Evolutionary conservation across 2,329 filamentous ascomycete species (phyloP).

Genomic region (Cryphonectria carpinicola): DNA sequence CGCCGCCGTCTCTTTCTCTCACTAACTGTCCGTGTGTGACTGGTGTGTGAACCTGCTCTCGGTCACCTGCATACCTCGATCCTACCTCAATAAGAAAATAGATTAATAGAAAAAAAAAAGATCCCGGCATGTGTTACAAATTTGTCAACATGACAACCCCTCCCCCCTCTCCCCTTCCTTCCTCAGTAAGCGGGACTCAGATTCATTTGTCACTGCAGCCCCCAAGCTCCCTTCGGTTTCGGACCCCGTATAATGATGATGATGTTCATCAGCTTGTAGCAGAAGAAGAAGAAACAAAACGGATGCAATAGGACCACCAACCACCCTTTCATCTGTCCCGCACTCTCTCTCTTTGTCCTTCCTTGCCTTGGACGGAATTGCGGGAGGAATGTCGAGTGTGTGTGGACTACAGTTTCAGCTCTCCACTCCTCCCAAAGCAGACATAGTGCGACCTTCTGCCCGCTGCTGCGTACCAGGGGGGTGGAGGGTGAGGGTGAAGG

Average conservation of each 20-base stretch:
- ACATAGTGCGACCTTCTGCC: background rate
- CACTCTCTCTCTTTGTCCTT: background rate
- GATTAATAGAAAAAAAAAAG: background rate
- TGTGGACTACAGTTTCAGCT: conserved; percentile 14
- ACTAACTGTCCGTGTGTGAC: background rate
- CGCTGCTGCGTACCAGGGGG: background rate
- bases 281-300: background rate
- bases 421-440: conserved; percentile 5
- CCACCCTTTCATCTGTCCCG: background rate
- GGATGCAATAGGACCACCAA: background rate
- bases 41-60: background rate
- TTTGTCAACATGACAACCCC: background rate
- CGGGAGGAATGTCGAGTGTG: background rate
- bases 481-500: background rate
- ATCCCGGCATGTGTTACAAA: background rate
- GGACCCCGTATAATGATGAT: background rate
- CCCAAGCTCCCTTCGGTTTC: background rate
- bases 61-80: background rate
- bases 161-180: background rate
- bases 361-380: background rate
- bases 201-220: background rate
- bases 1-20: background rate
- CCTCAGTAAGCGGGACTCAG: background rate
- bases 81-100: too few species aligned
- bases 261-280: background rate